A percentile compares a stretch with the other conserved stretches of the same genome.
Conservation (phyloP, 257 asterid species). For the Parsonsia alboflavescens region DNA sequence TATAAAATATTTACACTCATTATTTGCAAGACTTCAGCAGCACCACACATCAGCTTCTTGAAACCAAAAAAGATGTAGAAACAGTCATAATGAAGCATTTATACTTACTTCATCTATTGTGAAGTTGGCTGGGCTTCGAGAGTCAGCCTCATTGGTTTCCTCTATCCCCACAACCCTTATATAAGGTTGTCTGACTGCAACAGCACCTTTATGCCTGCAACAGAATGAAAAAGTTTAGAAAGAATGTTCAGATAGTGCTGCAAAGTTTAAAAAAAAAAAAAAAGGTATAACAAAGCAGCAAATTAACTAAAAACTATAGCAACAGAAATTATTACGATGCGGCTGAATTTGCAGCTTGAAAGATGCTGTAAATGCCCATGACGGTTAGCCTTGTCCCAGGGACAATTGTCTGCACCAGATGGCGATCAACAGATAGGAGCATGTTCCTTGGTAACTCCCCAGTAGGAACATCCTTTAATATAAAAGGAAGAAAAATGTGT, state of each 20-base stretch:
- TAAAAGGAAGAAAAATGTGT: constrained; percentile 6
- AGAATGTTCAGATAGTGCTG: not conserved
- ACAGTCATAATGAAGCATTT: constrained; percentile 7
- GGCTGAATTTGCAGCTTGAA: constrained; percentile 86
- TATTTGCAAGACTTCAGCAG: not conserved
- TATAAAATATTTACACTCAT: not conserved
- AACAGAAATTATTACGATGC: constrained; percentile 52
- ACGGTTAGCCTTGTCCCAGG: constrained; percentile 96
- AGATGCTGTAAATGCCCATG: constrained; percentile 93
- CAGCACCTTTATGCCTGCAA: constrained; percentile 88
- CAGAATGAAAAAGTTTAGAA: constrained; percentile 21
- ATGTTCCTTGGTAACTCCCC: constrained; percentile 98
- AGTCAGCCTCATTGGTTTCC: constrained; percentile 70
- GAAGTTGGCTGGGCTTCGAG: constrained; percentile 80
- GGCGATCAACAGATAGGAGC: constrained; percentile 92
- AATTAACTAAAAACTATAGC: not conserved
- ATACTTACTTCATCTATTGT: constrained; percentile 72
- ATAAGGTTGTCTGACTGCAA: constrained; percentile 97
- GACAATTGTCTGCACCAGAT: constrained; percentile 97
- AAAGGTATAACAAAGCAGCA: not conserved
- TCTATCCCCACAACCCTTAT: constrained; percentile 90
- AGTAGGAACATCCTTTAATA: constrained; percentile 88
- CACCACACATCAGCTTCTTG: not conserved
- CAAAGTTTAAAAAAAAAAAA: not conserved
- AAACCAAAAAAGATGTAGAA: not conserved